phyloP scores from a whole-genome alignment of 306 rosid genomes.

The Castanospermum australe region DNA sequence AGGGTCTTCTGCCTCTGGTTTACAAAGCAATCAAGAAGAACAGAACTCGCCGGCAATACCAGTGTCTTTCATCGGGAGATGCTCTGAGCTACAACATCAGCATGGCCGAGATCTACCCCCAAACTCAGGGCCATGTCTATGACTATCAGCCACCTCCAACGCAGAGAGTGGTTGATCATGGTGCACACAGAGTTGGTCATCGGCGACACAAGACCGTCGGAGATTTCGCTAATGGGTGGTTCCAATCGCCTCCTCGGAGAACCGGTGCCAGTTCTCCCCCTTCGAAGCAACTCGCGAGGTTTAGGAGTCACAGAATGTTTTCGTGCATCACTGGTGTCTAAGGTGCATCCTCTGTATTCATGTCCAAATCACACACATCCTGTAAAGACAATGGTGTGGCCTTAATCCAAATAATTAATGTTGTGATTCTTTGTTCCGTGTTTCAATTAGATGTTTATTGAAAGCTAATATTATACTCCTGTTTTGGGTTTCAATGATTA shows the following conservation, averaged over 20 bases:
- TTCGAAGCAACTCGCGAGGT: constrained; percentile 30
- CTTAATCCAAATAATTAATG: background rate
- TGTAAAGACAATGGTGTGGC: background rate
- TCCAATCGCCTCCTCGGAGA: background rate
- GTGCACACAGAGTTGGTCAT: constrained; percentile 9
- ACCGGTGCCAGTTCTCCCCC: background rate
- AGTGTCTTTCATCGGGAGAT: constrained; percentile 31
- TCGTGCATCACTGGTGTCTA: constrained; percentile 37
- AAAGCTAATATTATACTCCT: background rate
- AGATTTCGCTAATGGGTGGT: constrained; percentile 11
- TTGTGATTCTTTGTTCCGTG: background rate
- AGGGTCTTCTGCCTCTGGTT: constrained; percentile 48
- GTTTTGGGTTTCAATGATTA: background rate
- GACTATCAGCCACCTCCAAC: background rate
- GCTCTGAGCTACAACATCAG: constrained; percentile 14
- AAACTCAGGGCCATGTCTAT: background rate
- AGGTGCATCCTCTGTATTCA: background rate
- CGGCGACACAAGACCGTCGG: constrained; percentile 32
- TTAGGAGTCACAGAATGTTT: constrained; percentile 40
- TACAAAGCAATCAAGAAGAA: constrained; percentile 40
- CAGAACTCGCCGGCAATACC: constrained; percentile 31
- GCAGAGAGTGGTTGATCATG: background rate
- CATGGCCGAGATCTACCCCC: constrained; percentile 38
- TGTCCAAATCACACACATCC: background rate
- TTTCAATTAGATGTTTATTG: background rate